phyloP scores from a whole-genome alignment of 75 land plant genomes.

The Cunninghamia lanceolata region DNA sequence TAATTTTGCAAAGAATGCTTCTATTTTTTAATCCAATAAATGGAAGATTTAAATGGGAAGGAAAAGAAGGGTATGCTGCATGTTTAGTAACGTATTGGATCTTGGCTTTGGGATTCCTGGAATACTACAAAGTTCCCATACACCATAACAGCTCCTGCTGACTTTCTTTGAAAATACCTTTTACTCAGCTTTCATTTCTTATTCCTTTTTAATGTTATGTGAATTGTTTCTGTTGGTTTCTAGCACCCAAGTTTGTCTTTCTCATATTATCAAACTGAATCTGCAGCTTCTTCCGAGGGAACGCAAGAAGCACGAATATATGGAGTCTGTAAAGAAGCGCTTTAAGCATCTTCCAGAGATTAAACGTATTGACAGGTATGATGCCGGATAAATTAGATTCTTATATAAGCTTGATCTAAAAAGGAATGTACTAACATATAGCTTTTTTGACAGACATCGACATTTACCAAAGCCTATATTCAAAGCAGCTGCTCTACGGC shows the following conservation, averaged over 20 bases:
- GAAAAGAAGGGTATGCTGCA: background rate
- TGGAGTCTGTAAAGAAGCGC: constrained; percentile 75
- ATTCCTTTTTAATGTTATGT: background rate
- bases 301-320: constrained; percentile 75
- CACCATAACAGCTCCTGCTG: background rate
- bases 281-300: constrained; percentile 93
- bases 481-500: constrained; percentile 71
- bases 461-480: constrained; percentile 90
- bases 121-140: background rate
- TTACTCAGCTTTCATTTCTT: background rate
- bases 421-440: background rate
- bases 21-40: background rate
- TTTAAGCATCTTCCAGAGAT: constrained; percentile 89
- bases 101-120: background rate
- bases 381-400: background rate
- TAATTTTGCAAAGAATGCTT: background rate
- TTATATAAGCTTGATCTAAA: background rate
- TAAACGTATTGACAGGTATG: constrained; percentile 80
- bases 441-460: constrained; percentile 69
- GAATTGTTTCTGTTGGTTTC: background rate
- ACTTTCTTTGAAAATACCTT: background rate
- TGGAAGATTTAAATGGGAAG: background rate
- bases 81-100: background rate
- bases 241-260: background rate
- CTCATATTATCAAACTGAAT: background rate